Evolutionary conservation across 1,139 yeast species (phyloP), one percentile per base, ranked within the genome.

Genomic region (Suhomyces atakaporum): DNA sequence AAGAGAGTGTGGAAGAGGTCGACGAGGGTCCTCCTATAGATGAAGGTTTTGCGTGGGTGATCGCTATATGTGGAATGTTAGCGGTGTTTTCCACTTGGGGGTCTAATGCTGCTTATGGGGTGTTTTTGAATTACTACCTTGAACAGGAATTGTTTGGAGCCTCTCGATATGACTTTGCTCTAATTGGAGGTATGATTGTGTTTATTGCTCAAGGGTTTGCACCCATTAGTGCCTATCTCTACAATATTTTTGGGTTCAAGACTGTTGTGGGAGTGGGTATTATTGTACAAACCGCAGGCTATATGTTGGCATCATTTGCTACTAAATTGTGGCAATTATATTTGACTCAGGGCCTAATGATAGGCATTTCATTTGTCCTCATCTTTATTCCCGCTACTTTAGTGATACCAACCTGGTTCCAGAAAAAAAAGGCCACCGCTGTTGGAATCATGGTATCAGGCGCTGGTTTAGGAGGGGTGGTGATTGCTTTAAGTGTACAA

Each of bases 1-100:
- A 37, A 9, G 45, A 39, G 9, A 15, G n/a, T 2, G 9, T 8
- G 9, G 27, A 24, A n/a, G 28, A 23, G 9, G 46, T n/a, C n/a
- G n/a, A 43, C 9, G 58, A 51, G 9, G 69, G 63, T 29, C 62
- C 66, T 25, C 84, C 83, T 2, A 80, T 83, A 2, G 92, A 84
- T 58, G 77, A 79, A 16, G 86, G 86, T 1, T 75, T 75, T 44
- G 88, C 87, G 1, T 84, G 92, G 89, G 75, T 81, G 6, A 72
- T 81, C 36, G 78, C 81, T 0, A 37, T 73, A 2, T 75, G 84
- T 46, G 76, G 76, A 1, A 66, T 77, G 55, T 50, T 73, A 31
- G 54, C 66, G 16, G 54, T 61, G 19, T 66, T 80, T 31, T 72
- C 78, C 20, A 76, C 89, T 1, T 85, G 95, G 95, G 95, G 95